These are phyloP conservation scores for Mortierella polycephala DNA, from an alignment of 371 early-diverging fungal genomes.

Conservation along the genomic window DNA sequence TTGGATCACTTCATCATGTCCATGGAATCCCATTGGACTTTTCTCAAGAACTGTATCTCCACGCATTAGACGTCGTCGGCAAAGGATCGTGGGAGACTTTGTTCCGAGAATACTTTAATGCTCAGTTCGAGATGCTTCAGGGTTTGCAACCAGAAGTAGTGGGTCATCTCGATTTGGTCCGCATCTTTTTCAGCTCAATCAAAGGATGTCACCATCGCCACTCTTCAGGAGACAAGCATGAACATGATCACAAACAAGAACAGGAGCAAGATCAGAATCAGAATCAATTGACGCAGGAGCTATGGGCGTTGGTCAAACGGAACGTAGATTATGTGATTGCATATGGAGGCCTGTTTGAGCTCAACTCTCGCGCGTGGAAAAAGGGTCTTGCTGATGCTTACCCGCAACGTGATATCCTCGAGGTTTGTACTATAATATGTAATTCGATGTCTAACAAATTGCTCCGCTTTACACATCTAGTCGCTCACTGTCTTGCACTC, in stretches of 20 bases:
- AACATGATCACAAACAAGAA: conserved; percentile 15
- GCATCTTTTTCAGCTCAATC: conserved; percentile 76
- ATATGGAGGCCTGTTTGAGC: conserved; percentile 92
- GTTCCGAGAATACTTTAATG: conserved; percentile 88
- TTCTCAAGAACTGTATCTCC: conserved; percentile 65
- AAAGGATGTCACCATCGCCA: conserved; percentile 15
- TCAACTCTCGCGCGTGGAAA: conserved; percentile 94
- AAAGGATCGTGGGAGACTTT: conserved; percentile 53
- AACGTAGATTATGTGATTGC: conserved; percentile 84
- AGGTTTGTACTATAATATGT: conserved; percentile 55
- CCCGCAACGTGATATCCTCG: conserved; percentile 84
- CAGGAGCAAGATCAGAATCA: not conserved
- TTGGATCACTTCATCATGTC: conserved; percentile 96
- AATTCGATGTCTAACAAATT: not conserved
- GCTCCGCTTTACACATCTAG: not conserved
- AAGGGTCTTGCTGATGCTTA: conserved; percentile 89
- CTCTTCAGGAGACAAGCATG: conserved; percentile 12
- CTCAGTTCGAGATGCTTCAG: conserved; percentile 81
- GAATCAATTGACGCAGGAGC: conserved; percentile 32
- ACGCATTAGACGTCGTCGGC: conserved; percentile 57
- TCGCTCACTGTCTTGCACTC: not conserved
- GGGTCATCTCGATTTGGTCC: conserved; percentile 94
- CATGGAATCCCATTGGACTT: conserved; percentile 87
- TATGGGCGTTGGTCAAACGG: conserved; percentile 75
- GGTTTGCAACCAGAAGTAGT: conserved; percentile 80